Base-by-base conservation (phyloP, 192 early-diverging fungal species). In the Dissophora globulifera region DNA sequence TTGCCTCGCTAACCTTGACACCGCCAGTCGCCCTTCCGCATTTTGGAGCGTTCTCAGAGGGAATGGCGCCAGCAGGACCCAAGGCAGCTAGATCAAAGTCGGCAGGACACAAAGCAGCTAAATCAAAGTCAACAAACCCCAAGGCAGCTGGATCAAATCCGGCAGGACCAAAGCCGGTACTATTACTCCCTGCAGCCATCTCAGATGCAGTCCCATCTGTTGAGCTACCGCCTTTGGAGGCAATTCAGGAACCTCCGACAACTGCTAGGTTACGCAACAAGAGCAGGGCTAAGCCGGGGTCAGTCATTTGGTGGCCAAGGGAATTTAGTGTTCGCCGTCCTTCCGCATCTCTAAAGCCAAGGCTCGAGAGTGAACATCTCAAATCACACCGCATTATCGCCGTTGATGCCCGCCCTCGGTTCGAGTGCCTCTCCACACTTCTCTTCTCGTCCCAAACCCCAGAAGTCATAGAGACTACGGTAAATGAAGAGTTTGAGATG, bases 231-330 rank as follows among this genome's bases (percentile, higher is more conserved):
- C 10, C 43, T 45, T 10, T 17, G n/a, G 43, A 45, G 17, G n/a
- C n/a, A n/a, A n/a, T n/a, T n/a, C 17, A 17, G 17, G 17, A 45
- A 45, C 43, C n/a, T n/a, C 12, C 43, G 43, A 17, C 43, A 45
- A 6, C 9, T 10, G n/a, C 35, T 6, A 38, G 13, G 13, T 38
- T 13, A 13, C 35, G 35, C 35, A 45, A n/a, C 43, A 54, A 54
- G 19, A 54, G 33, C 31, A 54, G 33, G 17, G n/a, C 52, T 10
- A 54, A 54, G 20, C 31, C 33, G 9, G 31, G 31, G 8, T 54
- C 52, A 22, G 52, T 54, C 17, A 19, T 54, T 6, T 54, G 52
- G 52, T 54, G 52, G 52, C 43, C 43, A 17, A 17, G 9, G 16
- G 43, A 6, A n/a, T 12, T 45, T 38, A 22, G 19, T 33, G 33